Evolutionary conservation across 495 filamentous ascomycete species (phyloP), one percentile per base, ranked within the genome.

Genomic region (Xylaria nigripes): DNA sequence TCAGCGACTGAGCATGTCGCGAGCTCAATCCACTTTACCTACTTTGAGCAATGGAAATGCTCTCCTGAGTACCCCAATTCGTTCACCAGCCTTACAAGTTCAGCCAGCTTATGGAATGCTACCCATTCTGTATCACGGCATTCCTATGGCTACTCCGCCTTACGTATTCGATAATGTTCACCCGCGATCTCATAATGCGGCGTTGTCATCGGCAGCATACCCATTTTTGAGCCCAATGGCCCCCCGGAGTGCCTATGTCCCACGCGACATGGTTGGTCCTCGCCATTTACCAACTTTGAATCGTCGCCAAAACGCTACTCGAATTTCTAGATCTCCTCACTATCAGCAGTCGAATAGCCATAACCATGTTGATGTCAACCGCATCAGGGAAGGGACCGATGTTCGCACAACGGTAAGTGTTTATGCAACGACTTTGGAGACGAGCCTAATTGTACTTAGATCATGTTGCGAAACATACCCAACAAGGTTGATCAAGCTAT

Each of bases 381-480:
- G 79, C 16, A 87, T 89, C 63, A 77, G 76, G 29, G 72, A 77
- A 38, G 85, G 85, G 6, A 73, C 78, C 47, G 86, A 90, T 66
- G 81, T 86, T 48, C 79, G 86, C 19, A 90, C 84, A 13, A 89
- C 86, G 0, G 86, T 89, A 72, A 63, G 81, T 72, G 21, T 48
- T 19, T 4, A 48, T 68, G 53, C 30, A 19, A 40, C 7, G 2
- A 34, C 15, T 5, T 30, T 12, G n/a, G n/a, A n/a, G n/a, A 40
- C 22, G 42, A 45, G 25, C 30, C 57, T 51, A 10, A 50, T 48
- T 24, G 3, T 27, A 13, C 16, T 36, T 57, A 94, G 89, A 85
- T 98, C 54, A 98, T 98, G 93, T 73, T 96, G 23, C 85, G 92
- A 8, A 96, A 97, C 63, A 93, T 97, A 49, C 93, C 93, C 4